phyloP scores from a whole-genome alignment of 2,329 filamentous ascomycete genomes.

The Exophiala sp. region DNA sequence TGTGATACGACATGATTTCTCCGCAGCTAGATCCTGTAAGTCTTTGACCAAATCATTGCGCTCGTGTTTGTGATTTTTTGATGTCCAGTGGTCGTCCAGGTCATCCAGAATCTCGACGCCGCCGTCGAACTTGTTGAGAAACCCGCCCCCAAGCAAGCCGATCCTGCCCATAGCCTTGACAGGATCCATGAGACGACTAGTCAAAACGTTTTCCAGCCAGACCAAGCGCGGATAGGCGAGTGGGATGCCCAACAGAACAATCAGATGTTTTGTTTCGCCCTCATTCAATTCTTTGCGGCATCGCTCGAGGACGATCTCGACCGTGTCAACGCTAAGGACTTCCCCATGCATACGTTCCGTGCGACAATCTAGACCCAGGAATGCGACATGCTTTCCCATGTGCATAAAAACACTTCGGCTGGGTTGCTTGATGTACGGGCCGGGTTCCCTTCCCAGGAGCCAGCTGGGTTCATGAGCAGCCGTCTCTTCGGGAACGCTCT shows the following conservation, averaged over 20 bases:
- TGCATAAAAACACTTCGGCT: constrained; percentile 84
- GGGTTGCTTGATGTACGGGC: constrained; percentile 83
- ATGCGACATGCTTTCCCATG: constrained; percentile 72
- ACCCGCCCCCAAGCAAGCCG: constrained; percentile 67
- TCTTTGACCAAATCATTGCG: constrained; percentile 83
- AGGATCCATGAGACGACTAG: constrained; percentile 80
- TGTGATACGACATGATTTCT: constrained; percentile 87
- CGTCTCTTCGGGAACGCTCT: constrained; percentile 77
- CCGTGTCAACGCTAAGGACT: constrained; percentile 74
- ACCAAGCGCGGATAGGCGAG: constrained; percentile 75
- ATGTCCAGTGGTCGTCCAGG: constrained; percentile 95
- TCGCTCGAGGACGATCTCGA: constrained; percentile 81
- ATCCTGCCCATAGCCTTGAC: constrained; percentile 82
- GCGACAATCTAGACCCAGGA: constrained; percentile 84
- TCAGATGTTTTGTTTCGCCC: constrained; percentile 80
- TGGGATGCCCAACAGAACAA: constrained; percentile 69
- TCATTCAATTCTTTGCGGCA: constrained; percentile 77
- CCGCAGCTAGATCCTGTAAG: constrained; percentile 85
- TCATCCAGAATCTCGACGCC: constrained; percentile 90
- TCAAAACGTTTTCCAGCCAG: constrained; percentile 67
- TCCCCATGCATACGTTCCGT: constrained; percentile 85
- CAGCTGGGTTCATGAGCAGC: constrained; percentile 85
- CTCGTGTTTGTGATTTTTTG: constrained; percentile 89
- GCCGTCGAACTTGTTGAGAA: constrained; percentile 86
- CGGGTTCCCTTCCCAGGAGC: constrained; percentile 73